phyloP scores from a whole-genome alignment of 2,329 filamentous ascomycete species.

The Tolypocladium tropicale region DNA sequence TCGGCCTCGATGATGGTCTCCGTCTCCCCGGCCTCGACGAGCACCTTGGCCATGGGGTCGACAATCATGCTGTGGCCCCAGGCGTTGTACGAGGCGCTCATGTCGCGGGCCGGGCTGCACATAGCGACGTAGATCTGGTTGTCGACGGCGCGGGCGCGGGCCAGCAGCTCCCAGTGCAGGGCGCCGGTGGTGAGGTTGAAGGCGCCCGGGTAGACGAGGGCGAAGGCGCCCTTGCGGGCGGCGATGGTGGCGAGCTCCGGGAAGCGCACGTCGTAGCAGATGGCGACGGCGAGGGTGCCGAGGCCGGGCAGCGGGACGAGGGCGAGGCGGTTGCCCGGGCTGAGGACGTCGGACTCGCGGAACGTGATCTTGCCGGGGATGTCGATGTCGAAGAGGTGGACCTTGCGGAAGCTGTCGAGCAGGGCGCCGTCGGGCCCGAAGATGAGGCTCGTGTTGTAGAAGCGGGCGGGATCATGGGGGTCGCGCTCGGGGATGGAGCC shows the following conservation, averaged over 20 bases:
- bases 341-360: constrained; percentile 80
- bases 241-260: constrained; percentile 87
- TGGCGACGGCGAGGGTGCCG: constrained; percentile 77
- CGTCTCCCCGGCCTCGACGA: constrained; percentile 66
- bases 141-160: constrained; percentile 74
- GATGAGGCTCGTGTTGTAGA: constrained; percentile 85
- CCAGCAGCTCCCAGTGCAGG: constrained; percentile 82
- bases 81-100: constrained; percentile 69
- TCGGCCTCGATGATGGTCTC: constrained; percentile 70
- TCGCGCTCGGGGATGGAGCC: constrained; percentile 86
- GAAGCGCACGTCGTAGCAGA: constrained; percentile 97
- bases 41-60: constrained; percentile 76
- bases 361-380: constrained; percentile 94
- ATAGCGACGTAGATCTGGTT: constrained; percentile 91
- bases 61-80: constrained; percentile 87
- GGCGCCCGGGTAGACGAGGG: constrained; percentile 87
- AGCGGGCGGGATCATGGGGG: constrained; percentile 37
- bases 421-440: constrained; percentile 72
- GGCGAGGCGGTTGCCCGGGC: constrained; percentile 75
- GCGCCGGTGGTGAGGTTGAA: constrained; percentile 93
- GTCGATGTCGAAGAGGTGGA: constrained; percentile 95
- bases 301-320: constrained; percentile 81
- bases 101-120: constrained; percentile 82
- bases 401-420: constrained; percentile 83
- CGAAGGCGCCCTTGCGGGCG: constrained; percentile 75